These are phyloP conservation scores for Sanghuangporus weigelae DNA, from an alignment of 1,284 basidiomycete genomes.

Conservation along the genomic window DNA sequence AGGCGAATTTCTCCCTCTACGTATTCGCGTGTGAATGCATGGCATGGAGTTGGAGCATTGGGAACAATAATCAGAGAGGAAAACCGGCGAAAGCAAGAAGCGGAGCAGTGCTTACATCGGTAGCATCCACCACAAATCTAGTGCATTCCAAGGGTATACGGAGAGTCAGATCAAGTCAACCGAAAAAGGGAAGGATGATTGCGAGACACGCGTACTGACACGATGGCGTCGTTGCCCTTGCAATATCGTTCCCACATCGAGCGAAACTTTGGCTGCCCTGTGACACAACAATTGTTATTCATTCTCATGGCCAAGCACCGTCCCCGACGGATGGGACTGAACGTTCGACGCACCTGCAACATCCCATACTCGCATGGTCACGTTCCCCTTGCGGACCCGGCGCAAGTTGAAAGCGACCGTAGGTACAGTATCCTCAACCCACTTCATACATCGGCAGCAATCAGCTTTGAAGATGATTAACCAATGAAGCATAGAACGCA, in stretches of 20 bases:
- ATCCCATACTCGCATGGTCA: slow-evolving; percentile 94
- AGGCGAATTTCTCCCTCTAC: slow-evolving; percentile 78
- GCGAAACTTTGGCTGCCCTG: slow-evolving; percentile 90
- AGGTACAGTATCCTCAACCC: slow-evolving; percentile 91
- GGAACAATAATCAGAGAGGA: neutral
- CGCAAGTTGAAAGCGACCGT: slow-evolving; percentile 91
- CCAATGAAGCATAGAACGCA: slow-evolving; percentile 27
- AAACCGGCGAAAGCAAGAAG: neutral
- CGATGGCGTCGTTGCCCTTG: slow-evolving; percentile 88
- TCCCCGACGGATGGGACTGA: neutral
- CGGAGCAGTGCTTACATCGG: slow-evolving; percentile 55
- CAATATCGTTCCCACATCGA: slow-evolving; percentile 96
- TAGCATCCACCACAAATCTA: slow-evolving; percentile 90
- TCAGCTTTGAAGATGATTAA: neutral
- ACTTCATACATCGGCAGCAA: slow-evolving; percentile 35
- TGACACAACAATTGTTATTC: slow-evolving; percentile 12
- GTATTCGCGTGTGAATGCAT: neutral
- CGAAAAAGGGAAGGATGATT: slow-evolving; percentile 4
- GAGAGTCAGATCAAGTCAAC: slow-evolving; percentile 9
- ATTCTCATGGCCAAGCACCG: neutral
- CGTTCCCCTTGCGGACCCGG: slow-evolving; percentile 82
- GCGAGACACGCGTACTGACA: slow-evolving; percentile 51
- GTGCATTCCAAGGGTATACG: slow-evolving; percentile 15
- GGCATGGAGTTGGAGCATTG: neutral
- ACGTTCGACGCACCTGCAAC: slow-evolving; percentile 73